Evolutionary conservation across 805 yeast species (phyloP).

Genomic region (Ogataea allantospora): DNA sequence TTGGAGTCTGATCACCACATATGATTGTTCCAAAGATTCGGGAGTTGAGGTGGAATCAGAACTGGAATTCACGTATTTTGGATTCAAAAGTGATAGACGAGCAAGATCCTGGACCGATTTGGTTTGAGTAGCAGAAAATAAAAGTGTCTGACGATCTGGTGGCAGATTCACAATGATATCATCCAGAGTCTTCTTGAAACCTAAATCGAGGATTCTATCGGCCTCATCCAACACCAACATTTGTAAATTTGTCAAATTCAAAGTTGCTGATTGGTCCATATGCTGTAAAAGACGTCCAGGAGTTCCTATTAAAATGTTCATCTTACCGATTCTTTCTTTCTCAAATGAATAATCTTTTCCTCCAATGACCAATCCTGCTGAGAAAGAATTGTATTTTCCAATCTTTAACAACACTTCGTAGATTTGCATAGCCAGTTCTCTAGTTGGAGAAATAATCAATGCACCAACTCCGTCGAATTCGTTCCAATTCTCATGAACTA

Average conservation of each 20-base stretch:
- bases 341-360: conserved; percentile 87
- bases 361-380: conserved; percentile 91
- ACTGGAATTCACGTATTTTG: conserved; percentile 53
- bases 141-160: conserved; percentile 73
- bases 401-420: conserved; percentile 83
- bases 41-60: conserved; percentile 55
- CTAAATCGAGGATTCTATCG: conserved; percentile 91
- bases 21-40: conserved; percentile 78
- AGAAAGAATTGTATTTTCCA: conserved; percentile 70
- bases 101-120: conserved; percentile 82
- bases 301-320: conserved; percentile 84
- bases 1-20: conserved; percentile 64
- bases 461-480: conserved; percentile 89
- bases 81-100: conserved; percentile 65
- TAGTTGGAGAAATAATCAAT: conserved; percentile 82
- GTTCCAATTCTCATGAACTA: conserved; percentile 70
- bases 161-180: conserved; percentile 77
- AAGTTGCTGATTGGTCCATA: conserved; percentile 82
- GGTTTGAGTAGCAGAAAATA: conserved; percentile 89
- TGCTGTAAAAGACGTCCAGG: conserved; percentile 92
- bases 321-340: conserved; percentile 70
- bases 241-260: conserved; percentile 73
- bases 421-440: conserved; percentile 88
- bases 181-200: conserved; percentile 80
- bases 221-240: conserved; percentile 87